Evolutionary conservation across 148 eudicot species (phyloP), one percentile per base, ranked within the genome.

Genomic region (Silene uniflora): DNA sequence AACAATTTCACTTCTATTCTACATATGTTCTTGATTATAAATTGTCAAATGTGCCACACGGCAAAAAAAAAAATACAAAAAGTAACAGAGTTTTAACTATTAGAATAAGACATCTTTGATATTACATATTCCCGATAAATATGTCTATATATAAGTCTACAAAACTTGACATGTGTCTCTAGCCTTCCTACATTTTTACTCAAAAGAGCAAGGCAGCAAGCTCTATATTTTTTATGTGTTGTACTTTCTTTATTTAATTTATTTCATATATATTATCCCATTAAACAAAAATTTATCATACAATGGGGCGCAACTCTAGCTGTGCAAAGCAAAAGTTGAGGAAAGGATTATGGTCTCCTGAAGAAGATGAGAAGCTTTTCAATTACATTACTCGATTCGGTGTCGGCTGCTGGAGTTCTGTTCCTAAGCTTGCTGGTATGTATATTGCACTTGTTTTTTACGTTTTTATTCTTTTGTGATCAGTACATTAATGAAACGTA

Each of bases 311-410:
- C 18, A 69, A 84, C 75, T 77, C 81, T 52, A 75, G 84, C 32
- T 81, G 84, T 73, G 44, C 76, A 44, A 84, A 81, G 73, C 86
- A 77, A 73, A 81, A 84, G 86, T 75, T 81, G 10, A 81, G 81
- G 69, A 84, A 84, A 75, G 84, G 86, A 17, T 77, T 84, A 49
- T 84, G 86, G 86, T 84, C 86, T 35, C 86, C 86, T 66, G 86
- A 84, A 81, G 86, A 84, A 84, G 86, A 84, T 74, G 86, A 84
- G 80, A 84, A 84, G 77, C 86, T 84, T 46, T 84, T 25, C 68
- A 84, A 81, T 77, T 76, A 84, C 86, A 81, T 84, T 75, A 71
- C 86, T 67, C 83, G 80, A 1, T 84, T 81, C 67, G 86, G 86
- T 17, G 84, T 84, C 66, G 86, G 86, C 9, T 84, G 86, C 72